A percentile compares a stretch with the other conserved stretches of the same genome.
Evolutionary conservation across 2,329 filamentous ascomycete species (phyloP).

Genomic region (Pestalotiopsis sp.): DNA sequence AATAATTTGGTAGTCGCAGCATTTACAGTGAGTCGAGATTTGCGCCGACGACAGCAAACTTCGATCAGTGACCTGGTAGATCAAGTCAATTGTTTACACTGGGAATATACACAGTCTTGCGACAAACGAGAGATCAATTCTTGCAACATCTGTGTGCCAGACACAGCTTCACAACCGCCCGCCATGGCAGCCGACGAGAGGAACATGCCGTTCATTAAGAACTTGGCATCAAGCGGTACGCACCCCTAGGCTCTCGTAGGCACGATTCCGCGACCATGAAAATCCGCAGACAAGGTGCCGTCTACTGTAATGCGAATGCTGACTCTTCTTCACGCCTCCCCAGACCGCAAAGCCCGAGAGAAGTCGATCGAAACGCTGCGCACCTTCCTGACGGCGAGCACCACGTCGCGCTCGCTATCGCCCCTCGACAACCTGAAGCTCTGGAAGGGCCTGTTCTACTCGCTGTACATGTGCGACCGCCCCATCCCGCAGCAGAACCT

Average conservation of each 20-base stretch:
- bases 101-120: neutral
- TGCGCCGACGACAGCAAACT: neutral
- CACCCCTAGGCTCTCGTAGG: too few species aligned
- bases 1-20: neutral
- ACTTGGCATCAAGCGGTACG: constrained; percentile 82
- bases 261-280: neutral
- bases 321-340: neutral
- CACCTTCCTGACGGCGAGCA: constrained; percentile 71
- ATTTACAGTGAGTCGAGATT: neutral
- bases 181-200: constrained; percentile 45
- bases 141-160: neutral
- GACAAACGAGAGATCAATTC: neutral
- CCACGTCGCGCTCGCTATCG: constrained; percentile 55
- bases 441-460: constrained; percentile 94
- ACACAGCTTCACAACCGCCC: neutral
- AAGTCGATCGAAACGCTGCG: constrained; percentile 77
- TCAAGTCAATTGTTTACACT: neutral
- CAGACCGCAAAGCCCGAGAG: constrained; percentile 79
- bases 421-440: constrained; percentile 80
- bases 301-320: neutral
- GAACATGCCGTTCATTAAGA: constrained; percentile 76
- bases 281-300: neutral
- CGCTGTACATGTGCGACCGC: constrained; percentile 92
- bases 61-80: neutral
- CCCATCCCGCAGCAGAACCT: constrained; percentile 85